Conservation (phyloP, 2,329 filamentous ascomycete species). For the Colletotrichum viniferum region DNA sequence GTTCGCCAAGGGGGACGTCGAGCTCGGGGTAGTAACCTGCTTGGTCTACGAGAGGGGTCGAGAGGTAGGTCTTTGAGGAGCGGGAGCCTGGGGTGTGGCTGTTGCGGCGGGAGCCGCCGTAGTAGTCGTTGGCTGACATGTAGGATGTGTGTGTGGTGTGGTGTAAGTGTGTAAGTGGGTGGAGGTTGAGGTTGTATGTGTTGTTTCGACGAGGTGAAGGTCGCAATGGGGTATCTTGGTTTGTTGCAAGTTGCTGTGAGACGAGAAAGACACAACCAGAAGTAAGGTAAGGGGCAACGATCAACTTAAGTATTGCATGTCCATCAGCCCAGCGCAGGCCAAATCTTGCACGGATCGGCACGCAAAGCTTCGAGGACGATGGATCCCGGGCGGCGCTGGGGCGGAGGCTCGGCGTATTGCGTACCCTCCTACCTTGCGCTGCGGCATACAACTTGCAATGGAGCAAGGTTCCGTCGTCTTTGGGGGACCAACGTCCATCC, state of each 20-base stretch:
- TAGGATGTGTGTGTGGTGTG: neutral
- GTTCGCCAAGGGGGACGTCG: neutral
- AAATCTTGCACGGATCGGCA: neutral
- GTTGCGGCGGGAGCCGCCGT: constrained; percentile 20
- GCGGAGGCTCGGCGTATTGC: constrained; percentile 11
- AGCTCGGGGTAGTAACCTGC: constrained; percentile 10
- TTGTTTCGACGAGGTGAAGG: neutral
- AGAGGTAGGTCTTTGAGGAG: neutral
- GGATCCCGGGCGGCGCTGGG: constrained; percentile 14
- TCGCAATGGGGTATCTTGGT: neutral
- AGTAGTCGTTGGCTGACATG: constrained; percentile 30
- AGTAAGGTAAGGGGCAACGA: neutral
- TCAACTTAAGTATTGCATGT: neutral
- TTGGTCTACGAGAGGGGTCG: neutral
- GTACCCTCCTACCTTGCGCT: neutral
- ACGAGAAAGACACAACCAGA: fast-evolving
- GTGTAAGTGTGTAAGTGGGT: neutral
- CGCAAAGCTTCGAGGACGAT: neutral
- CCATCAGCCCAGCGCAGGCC: neutral
- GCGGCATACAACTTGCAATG: neutral
- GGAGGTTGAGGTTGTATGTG: neutral
- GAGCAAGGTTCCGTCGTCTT: neutral
- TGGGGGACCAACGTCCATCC: neutral
- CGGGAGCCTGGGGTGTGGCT: constrained; percentile 5
- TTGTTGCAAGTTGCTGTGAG: neutral